Conservation (phyloP, 2,329 filamentous ascomycete genomes). For the Sphaerulina populicola region DNA sequence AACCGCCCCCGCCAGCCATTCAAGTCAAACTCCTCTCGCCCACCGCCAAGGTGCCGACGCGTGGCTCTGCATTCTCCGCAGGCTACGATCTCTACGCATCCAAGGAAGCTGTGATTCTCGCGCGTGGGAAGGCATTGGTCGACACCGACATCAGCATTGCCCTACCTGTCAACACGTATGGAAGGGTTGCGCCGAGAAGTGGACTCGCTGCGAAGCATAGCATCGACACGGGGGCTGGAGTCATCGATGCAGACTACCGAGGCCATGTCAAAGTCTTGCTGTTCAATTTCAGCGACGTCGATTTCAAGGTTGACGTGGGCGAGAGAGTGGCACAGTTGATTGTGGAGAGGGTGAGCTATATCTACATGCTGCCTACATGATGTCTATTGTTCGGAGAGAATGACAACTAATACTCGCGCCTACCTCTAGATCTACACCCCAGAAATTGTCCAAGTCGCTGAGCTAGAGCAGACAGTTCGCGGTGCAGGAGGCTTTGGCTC, state of each 20-base stretch:
- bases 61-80: slow-evolving; percentile 80
- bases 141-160: slow-evolving; percentile 88
- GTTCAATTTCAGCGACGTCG: slow-evolving; percentile 79
- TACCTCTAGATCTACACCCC: slow-evolving; percentile 79
- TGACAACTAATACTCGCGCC: slow-evolving; percentile 10
- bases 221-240: slow-evolving; percentile 91
- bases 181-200: slow-evolving; percentile 40
- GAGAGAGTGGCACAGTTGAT: slow-evolving; percentile 92
- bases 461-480: slow-evolving; percentile 81
- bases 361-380: neutral
- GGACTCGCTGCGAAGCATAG: slow-evolving; percentile 61
- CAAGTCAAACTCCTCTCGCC: slow-evolving; percentile 81
- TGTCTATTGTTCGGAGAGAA: neutral
- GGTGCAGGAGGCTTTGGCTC: slow-evolving; percentile 89
- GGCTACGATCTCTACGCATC: slow-evolving; percentile 86
- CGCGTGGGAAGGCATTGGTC: slow-evolving; percentile 74
- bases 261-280: slow-evolving; percentile 89
- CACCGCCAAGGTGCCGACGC: slow-evolving; percentile 72
- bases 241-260: slow-evolving; percentile 96
- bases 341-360: slow-evolving; percentile 60
- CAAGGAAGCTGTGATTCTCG: slow-evolving; percentile 64
- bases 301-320: slow-evolving; percentile 74
- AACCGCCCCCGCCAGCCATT: slow-evolving; percentile 50
- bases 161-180: slow-evolving; percentile 84
- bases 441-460: slow-evolving; percentile 77